Conservation (phyloP, 345 rosid species). For the Camelina neglecta region DNA sequence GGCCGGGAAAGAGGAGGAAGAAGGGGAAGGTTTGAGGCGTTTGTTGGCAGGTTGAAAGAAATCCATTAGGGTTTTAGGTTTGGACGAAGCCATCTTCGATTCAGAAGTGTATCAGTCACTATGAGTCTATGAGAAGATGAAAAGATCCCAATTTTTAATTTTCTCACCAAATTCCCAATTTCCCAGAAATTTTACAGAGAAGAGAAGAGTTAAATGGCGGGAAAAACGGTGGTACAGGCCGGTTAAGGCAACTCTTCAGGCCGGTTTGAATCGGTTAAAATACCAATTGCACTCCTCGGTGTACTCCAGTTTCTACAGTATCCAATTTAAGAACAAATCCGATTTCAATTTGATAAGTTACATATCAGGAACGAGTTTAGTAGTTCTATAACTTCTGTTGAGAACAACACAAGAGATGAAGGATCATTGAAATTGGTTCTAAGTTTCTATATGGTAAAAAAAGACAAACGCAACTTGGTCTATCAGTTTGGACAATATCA, state of each 20-base stretch:
- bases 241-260: constrained; percentile 1
- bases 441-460: too few species aligned
- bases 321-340: neutral
- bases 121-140: neutral
- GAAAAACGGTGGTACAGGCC: constrained; percentile 22
- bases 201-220: constrained; percentile 32
- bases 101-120: constrained; percentile 7
- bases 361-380: neutral
- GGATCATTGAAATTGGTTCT: neutral
- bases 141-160: neutral
- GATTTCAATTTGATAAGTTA: neutral
- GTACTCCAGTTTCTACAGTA: neutral
- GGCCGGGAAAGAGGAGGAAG: constrained; percentile 32
- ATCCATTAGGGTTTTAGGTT: constrained; percentile 66
- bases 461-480: neutral
- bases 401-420: constrained; percentile 13
- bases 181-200: neutral
- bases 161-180: constrained; percentile 2
- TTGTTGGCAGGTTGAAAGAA: constrained; percentile 75
- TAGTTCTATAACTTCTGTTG: neutral
- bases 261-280: constrained; percentile 15
- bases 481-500: neutral
- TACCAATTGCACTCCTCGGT: too few species aligned
- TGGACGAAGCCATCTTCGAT: constrained; percentile 56
- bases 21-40: constrained; percentile 61